Percentiles rank a stretch among this genome's conserved stretches.
Evolutionary conservation across 495 filamentous ascomycete species (phyloP).

Genomic region (Chaetomium cochliodes): DNA sequence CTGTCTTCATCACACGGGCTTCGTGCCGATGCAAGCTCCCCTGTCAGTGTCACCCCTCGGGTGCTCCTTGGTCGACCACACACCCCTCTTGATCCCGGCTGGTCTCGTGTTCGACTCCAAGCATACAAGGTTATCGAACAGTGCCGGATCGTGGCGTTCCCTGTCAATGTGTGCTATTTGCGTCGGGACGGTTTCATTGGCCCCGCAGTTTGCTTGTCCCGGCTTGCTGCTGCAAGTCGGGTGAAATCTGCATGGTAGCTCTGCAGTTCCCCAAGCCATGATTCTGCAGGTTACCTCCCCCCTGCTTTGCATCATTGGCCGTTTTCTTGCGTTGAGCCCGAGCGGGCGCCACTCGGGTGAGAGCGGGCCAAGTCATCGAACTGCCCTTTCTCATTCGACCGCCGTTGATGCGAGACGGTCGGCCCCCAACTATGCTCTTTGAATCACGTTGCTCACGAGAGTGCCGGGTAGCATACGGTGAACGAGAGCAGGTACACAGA

Average conservation of each 20-base stretch:
- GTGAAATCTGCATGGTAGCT: background rate
- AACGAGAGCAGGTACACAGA: background rate
- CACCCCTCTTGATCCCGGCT: background rate
- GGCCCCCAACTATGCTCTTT: background rate
- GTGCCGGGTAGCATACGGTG: background rate
- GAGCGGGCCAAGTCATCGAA: background rate
- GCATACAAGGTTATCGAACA: background rate
- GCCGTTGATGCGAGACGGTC: background rate
- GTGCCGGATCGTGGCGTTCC: slow-evolving; percentile 20
- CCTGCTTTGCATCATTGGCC: slow-evolving; percentile 8
- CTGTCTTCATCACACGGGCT: background rate
- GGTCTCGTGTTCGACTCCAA: background rate
- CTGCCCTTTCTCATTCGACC: background rate
- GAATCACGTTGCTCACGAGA: background rate
- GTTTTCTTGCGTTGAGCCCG: background rate
- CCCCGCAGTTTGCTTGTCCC: background rate
- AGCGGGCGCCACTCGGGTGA: slow-evolving; percentile 10
- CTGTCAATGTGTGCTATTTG: slow-evolving; percentile 2
- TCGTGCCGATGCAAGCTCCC: background rate
- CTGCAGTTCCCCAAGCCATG: slow-evolving; percentile 15
- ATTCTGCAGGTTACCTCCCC: slow-evolving; percentile 8
- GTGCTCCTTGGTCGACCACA: background rate
- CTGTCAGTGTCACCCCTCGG: background rate
- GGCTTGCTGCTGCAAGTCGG: background rate
- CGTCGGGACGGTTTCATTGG: background rate